Base-by-base conservation (phyloP, 192 early-diverging fungal genomes). In the Paraglomus brasilianum region DNA sequence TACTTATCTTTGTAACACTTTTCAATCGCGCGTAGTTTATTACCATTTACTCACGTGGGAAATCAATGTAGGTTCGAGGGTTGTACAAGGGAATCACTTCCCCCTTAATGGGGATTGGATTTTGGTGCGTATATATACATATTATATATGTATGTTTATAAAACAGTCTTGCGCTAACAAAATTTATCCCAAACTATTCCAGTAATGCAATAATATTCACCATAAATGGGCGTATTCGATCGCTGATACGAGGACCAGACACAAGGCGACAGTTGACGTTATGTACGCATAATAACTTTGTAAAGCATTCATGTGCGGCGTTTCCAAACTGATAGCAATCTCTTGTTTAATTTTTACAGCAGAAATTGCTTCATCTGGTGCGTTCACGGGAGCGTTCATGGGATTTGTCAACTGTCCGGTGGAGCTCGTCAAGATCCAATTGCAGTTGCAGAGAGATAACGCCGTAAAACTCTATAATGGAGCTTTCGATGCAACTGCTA, bases 401-500 rank as follows among this genome's bases (percentile, higher is more conserved):
- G 73, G 88, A 1, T 89, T 89, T 59, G 72, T 90, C 43, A 91
- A 89, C 66, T 84, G 84, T 47, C 89, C 89, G 13, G 80, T 90
- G 13, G 89, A 91, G 58, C 65, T 86, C 19, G 61, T 91, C 21
- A 91, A 91, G 71, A 85, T 91, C 76, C 85, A 85, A 53, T 72
- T 91, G 22, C 89, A 91, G 68, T 86, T 86, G 2, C 87, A 89
- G 62, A 77, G 60, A 41, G 5, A 41, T 15, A n/a, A 43, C 11
- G 39, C 44, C 5, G 8, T 30, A 38, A 41, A 13, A 30, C 40
- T 90, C 82, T 98, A 95, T 87, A 93, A 86, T 74, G 93, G 93
- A 69, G 93, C 95, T 42, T 67, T 92, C 68, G 92, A 96, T 82
- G 94, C 93, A 36, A 92, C 89, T 48, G 73, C 81, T 47, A 88